Conservation (phyloP, 2,329 filamentous ascomycete species). For the Verticillium dahliae region DNA sequence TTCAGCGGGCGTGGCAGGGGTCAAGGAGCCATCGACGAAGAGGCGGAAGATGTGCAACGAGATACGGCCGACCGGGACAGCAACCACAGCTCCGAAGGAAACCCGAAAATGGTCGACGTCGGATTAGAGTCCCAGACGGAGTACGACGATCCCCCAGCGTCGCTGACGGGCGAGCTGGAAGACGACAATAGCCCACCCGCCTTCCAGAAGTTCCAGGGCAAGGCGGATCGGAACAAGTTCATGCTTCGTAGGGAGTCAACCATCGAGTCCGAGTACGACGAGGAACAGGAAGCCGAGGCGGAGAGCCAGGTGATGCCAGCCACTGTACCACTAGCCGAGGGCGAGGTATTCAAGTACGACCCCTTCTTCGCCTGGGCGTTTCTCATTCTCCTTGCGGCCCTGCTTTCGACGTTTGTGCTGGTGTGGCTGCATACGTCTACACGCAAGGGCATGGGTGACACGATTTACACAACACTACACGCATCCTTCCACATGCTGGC, state of each 20-base stretch:
- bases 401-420: constrained; percentile 83
- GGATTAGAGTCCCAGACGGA: constrained; percentile 66
- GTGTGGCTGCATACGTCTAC: constrained; percentile 83
- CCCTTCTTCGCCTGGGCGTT: constrained; percentile 89
- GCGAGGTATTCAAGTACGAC: constrained; percentile 75
- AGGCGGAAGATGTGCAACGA: constrained; percentile 32
- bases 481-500: constrained; percentile 85
- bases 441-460: constrained; percentile 76
- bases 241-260: constrained; percentile 33
- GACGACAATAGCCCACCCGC: constrained; percentile 49
- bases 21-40: constrained; percentile 30
- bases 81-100: constrained; percentile 26
- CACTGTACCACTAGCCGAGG: constrained; percentile 49
- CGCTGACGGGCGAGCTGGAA: constrained; percentile 38
- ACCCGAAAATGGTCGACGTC: constrained; percentile 77
- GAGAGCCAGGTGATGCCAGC: constrained; percentile 27
- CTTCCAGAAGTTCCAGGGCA: constrained; percentile 52
- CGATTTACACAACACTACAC: constrained; percentile 84
- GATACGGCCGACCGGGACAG: constrained; percentile 23
- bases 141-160: constrained; percentile 53
- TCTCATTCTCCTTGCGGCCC: constrained; percentile 72
- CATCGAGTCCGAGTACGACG: constrained; percentile 41
- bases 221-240: constrained; percentile 29
- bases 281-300: constrained; percentile 16
- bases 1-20: constrained; percentile 12